Evolutionary conservation across 148 eudicot species (phyloP).

Genomic region (Rhododendron griersonianum): DNA sequence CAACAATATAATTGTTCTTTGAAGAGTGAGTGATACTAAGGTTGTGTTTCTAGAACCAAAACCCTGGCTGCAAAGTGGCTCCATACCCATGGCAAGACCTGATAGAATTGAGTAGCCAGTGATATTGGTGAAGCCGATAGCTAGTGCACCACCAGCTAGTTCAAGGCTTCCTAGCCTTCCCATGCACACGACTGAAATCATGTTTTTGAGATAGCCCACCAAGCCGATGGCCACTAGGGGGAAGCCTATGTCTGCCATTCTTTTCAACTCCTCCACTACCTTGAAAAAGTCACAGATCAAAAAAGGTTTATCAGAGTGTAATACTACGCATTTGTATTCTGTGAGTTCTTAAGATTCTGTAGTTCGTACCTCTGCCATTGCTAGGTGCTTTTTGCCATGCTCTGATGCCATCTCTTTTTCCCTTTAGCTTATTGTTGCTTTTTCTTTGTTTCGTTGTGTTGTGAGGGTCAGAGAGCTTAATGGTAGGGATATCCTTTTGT

Average conservation of each 20-base stretch:
- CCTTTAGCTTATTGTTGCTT: slow-evolving; percentile 13
- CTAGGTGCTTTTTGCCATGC: slow-evolving; percentile 33
- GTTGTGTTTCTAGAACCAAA: slow-evolving; percentile 61
- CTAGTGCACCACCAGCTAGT: slow-evolving; percentile 86
- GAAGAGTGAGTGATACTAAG: slow-evolving; percentile 41
- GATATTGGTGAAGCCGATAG: slow-evolving; percentile 86
- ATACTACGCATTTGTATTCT: not conserved
- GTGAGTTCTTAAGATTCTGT: slow-evolving; percentile 12
- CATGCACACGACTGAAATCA: slow-evolving; percentile 73
- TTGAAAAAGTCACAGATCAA: slow-evolving; percentile 21
- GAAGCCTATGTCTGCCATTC: slow-evolving; percentile 50
- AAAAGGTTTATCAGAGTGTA: slow-evolving; percentile 5
- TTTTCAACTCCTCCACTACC: slow-evolving; percentile 74
- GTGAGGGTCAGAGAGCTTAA: slow-evolving; percentile 6
- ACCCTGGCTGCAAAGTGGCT: slow-evolving; percentile 89
- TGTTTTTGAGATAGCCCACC: slow-evolving; percentile 58
- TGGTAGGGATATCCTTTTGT: slow-evolving; percentile 4
- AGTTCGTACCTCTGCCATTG: slow-evolving; percentile 50
- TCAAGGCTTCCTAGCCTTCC: slow-evolving; percentile 77
- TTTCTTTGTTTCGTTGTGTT: slow-evolving; percentile 14
- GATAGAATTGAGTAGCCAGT: slow-evolving; percentile 78
- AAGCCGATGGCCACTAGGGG: slow-evolving; percentile 70
- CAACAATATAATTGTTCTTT: slow-evolving; percentile 54
- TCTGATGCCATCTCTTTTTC: slow-evolving; percentile 38
- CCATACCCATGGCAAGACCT: slow-evolving; percentile 90